A percentile compares a stretch with the other conserved stretches of the same genome.
Evolutionary conservation across 208 protist species (phyloP).

Genomic region (Leishmania amazonensis): DNA sequence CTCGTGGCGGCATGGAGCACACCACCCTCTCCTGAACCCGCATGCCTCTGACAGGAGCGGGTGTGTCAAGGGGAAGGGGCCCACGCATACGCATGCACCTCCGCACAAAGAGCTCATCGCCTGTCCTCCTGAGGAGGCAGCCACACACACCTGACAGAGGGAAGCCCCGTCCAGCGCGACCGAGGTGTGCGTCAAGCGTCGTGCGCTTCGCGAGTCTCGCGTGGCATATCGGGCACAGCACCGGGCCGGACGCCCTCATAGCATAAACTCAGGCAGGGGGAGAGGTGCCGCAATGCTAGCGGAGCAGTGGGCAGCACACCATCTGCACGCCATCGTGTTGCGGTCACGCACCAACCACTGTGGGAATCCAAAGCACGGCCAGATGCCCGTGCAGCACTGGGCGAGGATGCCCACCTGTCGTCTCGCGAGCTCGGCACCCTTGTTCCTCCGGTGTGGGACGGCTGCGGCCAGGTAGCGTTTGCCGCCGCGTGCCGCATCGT

Average conservation of each 20-base stretch:
- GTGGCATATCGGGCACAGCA: too few relatives aligned
- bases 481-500: background rate
- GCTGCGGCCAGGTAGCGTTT: background rate
- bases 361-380: background rate
- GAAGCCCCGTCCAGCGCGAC: background rate
- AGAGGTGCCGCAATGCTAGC: background rate
- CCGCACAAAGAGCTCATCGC: background rate
- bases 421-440: background rate
- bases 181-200: background rate
- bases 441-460: background rate
- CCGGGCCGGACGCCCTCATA: too few relatives aligned
- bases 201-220: too few relatives aligned
- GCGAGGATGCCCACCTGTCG: background rate
- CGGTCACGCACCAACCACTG: background rate
- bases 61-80: too few relatives aligned
- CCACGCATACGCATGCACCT: too few relatives aligned
- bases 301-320: background rate
- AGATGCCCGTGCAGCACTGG: background rate
- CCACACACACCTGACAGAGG: background rate
- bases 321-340: background rate
- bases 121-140: background rate
- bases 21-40: too few relatives aligned
- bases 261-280: too few relatives aligned
- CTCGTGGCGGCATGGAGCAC: too few relatives aligned
- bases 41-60: too few relatives aligned